Evolutionary conservation across 1,284 basidiomycete genomes (phyloP), one percentile per base, ranked within the genome.

Genomic region (Clitocybe nebularis): DNA sequence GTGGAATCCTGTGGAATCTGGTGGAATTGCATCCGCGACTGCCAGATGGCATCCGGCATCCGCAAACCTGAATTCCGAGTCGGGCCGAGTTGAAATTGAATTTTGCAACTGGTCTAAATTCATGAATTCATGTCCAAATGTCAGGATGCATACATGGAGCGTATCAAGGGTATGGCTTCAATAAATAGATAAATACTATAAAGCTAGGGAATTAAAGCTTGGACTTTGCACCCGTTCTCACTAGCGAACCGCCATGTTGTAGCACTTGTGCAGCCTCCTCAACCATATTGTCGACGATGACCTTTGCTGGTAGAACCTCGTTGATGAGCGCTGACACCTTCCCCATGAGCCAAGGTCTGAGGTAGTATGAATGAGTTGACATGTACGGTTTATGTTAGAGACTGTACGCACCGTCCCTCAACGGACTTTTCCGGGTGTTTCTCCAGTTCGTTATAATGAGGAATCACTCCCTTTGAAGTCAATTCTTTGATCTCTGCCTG

Each of bases 251-350:
- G 40, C 66, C 66, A 32, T 51, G 49, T 34, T 63, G 49, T 17
- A 72, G 39, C 47, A 78, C 67, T 49, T 65, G 60, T 24, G 69
- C 76, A n/a, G 86, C 88, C 3, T 84, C 77, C 10, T 70, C 63
- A 3, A 89, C 76, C 88, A 93, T 93, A 46, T 75, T 74, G 19
- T 92, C 87, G 30, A 93, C 74, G 54, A 93, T 93, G 39, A 72
- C 68, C 64, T 89, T 77, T 2, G 90, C 91, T 1, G 90, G 87
- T 13, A 80, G 69, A 28, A 93, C 63, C 2, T 91, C 84, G 49
- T 84, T 55, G 47, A 85, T 86, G 38, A 89, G 68, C 5, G 86
- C 82, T 2, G 87, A 76, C 11, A 91, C 88, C 40, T 78, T 76
- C 26, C 90, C 90, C 67, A 92, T 89, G 35, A 91, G 70, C 81